phyloP scores from a whole-genome alignment of 1,139 yeast species.

The Scheffersomyces parashehatae region DNA sequence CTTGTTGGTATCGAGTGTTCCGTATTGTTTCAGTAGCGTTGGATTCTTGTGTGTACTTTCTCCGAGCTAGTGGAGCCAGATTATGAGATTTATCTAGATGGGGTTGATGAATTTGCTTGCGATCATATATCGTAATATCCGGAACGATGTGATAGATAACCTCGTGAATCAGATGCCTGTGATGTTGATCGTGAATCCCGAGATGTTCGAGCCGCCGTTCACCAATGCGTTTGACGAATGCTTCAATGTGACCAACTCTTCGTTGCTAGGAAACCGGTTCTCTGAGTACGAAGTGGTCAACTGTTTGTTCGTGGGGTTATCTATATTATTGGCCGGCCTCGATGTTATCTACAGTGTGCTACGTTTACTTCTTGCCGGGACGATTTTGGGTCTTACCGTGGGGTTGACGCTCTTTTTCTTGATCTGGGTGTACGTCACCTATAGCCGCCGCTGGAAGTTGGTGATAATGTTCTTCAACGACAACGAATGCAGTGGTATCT shows the following conservation, averaged over 20 bases:
- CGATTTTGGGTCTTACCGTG: constrained; percentile 12
- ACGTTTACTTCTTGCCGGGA: constrained; percentile 17
- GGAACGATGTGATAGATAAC: constrained; percentile 16
- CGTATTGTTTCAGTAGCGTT: too few species aligned
- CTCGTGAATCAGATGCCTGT: constrained; percentile 18
- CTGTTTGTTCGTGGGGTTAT: constrained; percentile 3
- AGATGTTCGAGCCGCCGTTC: constrained; percentile 31
- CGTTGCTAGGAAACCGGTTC: constrained; percentile 5
- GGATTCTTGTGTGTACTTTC: too few species aligned
- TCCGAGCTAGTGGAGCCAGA: too few species aligned
- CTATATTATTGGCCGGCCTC: constrained; percentile 16
- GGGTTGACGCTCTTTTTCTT: constrained; percentile 8
- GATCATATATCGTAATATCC: constrained; percentile 9
- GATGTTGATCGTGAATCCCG: constrained; percentile 23
- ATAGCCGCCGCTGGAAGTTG: constrained; percentile 4
- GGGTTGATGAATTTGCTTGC: constrained; percentile 2
- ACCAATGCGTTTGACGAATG: constrained; percentile 18
- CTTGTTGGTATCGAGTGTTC: too few species aligned
- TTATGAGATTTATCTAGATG: too few species aligned
- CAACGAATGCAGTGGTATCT: background rate
- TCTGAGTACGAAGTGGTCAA: constrained; percentile 2
- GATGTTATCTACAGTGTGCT: constrained; percentile 22
- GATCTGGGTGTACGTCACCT: constrained; percentile 6
- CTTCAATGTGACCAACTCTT: constrained; percentile 11
- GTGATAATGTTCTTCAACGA: background rate